Base-by-base conservation (phyloP, 805 yeast genomes). In the Wickerhamiella sorbophila region DNA sequence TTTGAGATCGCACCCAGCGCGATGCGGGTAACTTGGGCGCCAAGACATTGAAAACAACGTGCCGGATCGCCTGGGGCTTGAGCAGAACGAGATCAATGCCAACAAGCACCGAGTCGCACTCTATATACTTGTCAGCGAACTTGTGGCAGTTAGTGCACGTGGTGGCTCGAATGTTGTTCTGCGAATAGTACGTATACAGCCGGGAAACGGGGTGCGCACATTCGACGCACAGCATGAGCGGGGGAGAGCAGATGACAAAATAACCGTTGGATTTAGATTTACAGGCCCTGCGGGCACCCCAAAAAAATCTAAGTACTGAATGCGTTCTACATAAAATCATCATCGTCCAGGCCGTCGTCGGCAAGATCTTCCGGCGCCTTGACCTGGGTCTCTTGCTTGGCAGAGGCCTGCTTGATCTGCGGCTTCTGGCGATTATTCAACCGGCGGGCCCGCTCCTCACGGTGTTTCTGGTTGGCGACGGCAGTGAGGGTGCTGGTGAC, bases 371-470 rank as follows among this genome's bases (percentile, higher is more conserved):
- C 72, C 52, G 72, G 64, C 47, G 72, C 82, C 48, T 68, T 73
- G 8, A 41, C 43, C 31, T 38, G 36, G 8, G 65, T 72, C 54
- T 75, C 79, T 60, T 75, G 72, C 67, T 75, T 77, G 31, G 76
- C 69, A 46, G 77, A 77, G 34, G 84, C 79, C 51, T 70, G 73
- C 43, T 75, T 71, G 44, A 83, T 79, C 63, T 81, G 80, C 44
- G 85, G 95, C 75, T 87, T 88, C 75, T 81, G 80, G 73, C 87
- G 86, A 63, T 94, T 94, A 59, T 95, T 95, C 31, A 53, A 45
- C 61, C 95, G 77, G 20, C 82, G 85, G 55, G 75, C 82, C 69
- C 96, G 83, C 65, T 88, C 97, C 42, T 79, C 80, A 58, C 78
- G 79, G 61, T 79, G 85, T 65, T 88, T 88, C 43, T 86, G 94